Base-by-base conservation (phyloP, 768 basidiomycete genomes). In the Chalciporus piperatus region DNA sequence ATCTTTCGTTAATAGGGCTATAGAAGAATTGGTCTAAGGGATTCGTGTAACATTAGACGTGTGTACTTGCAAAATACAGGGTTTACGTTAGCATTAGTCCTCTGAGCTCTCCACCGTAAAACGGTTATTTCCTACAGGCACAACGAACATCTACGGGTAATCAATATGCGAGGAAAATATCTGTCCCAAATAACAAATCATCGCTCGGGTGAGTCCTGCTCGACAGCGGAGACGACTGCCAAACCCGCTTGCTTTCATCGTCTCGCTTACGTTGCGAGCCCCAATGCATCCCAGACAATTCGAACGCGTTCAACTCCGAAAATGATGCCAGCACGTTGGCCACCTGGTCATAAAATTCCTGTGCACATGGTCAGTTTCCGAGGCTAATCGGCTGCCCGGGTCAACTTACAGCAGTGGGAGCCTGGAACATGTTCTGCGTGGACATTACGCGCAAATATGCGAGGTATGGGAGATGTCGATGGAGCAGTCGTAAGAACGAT, bases 271-370 rank as follows among this genome's bases (percentile, higher is more conserved):
- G 73, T n/a, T 76, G 74, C 6, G 81, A 82, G 43, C 78, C 75
- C 86, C 87, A 90, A 57, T 84, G 85, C 70, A 89, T 81, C 30
- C 88, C 89, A 42, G 79, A 84, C 25, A 90, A 78, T 63, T 89
- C 88, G 60, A 88, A 88, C 41, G 80, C 78, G 55, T 77, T 71
- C 32, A 90, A 76, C 48, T 79, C 70, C n/a, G 79, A 70, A 55
- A 90, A 77, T 8, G 76, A 76, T n/a, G 76, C 72, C 54, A 91
- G 74, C 6, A 75, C 72, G 43, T 70, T 69, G 47, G 85, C 78
- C 39, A 86, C 79, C 55, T 83, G 76, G 42, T 80, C 72, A 59
- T 85, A 84, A 62, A 86, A 86, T 17, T 75, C 72, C 84, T 89
- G 61, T 10, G 12, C 27, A 25, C 28, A 33, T 17, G 56, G 51